These are phyloP conservation scores for Trichoderma asperellum DNA, from an alignment of 2,329 filamentous ascomycete species.

Conservation along the genomic window DNA sequence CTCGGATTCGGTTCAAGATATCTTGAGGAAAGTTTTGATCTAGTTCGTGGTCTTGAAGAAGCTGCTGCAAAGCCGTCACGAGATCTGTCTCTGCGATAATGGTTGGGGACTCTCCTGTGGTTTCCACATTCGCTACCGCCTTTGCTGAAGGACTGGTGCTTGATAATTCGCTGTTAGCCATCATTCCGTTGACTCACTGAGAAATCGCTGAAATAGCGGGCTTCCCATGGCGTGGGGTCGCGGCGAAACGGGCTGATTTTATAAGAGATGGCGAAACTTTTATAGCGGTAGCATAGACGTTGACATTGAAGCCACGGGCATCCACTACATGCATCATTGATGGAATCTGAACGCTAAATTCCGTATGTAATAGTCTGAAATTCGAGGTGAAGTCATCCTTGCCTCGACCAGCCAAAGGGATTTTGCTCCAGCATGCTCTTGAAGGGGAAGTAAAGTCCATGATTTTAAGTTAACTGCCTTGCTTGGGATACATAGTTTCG, in stretches of 20 bases:
- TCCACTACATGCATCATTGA: not conserved
- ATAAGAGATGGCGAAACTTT: not conserved
- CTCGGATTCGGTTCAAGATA: slow-evolving; percentile 46
- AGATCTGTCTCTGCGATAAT: slow-evolving; percentile 3
- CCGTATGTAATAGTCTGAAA: not conserved
- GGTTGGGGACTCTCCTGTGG: not conserved
- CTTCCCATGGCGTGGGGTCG: not conserved
- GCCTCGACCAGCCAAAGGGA: not conserved
- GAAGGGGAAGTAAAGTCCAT: not conserved
- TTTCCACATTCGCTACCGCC: not conserved
- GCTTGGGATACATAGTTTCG: not conserved
- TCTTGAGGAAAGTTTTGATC: slow-evolving; percentile 53
- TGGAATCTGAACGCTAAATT: not conserved
- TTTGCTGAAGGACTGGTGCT: not conserved
- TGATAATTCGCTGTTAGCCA: not conserved
- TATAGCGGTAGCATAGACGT: not conserved
- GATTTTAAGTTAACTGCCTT: not conserved
- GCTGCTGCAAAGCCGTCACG: slow-evolving; percentile 25
- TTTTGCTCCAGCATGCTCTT: not conserved
- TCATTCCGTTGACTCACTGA: not conserved
- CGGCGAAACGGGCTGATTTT: not conserved
- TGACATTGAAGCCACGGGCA: not conserved
- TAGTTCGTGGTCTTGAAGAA: slow-evolving; percentile 48
- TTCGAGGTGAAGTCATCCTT: not conserved
- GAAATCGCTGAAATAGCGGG: not conserved